Evolutionary conservation across 441 rosid genomes (phyloP).

Genomic region (Kokia cookei): DNA sequence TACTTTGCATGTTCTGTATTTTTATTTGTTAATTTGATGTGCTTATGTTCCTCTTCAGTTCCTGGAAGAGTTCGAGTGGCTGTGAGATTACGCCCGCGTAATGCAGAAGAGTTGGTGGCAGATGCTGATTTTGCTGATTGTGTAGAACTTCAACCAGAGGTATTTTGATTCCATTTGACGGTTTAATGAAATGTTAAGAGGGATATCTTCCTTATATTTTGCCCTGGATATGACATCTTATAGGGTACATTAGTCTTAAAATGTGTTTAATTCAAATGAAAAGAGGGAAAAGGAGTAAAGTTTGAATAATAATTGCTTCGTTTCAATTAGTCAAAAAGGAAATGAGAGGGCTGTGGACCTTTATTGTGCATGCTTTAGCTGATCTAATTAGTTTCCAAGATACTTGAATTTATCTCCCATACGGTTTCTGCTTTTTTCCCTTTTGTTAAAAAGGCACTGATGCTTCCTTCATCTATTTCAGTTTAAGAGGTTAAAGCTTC

Average conservation of each 20-base stretch:
- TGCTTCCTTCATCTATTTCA: slow-evolving; percentile 24
- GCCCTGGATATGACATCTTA: background rate
- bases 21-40: slow-evolving; percentile 3
- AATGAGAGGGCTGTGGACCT: background rate
- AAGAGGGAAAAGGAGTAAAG: background rate
- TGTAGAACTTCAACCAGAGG: slow-evolving; percentile 98
- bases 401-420: background rate
- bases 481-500: slow-evolving; percentile 91
- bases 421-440: background rate
- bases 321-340: background rate
- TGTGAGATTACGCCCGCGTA: slow-evolving; percentile 85
- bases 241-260: background rate
- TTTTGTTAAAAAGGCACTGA: background rate
- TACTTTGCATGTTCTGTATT: background rate
- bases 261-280: background rate
- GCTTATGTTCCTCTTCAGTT: slow-evolving; percentile 37
- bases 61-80: slow-evolving; percentile 96
- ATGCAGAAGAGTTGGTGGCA: slow-evolving; percentile 75
- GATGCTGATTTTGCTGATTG: slow-evolving; percentile 98
- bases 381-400: background rate
- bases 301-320: background rate
- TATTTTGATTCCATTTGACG: slow-evolving; percentile 13
- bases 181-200: background rate
- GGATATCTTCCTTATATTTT: background rate
- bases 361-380: background rate